These are phyloP conservation scores for Nigrospora sphaerica DNA, from an alignment of 2,329 filamentous ascomycete genomes.

Conservation along the genomic window DNA sequence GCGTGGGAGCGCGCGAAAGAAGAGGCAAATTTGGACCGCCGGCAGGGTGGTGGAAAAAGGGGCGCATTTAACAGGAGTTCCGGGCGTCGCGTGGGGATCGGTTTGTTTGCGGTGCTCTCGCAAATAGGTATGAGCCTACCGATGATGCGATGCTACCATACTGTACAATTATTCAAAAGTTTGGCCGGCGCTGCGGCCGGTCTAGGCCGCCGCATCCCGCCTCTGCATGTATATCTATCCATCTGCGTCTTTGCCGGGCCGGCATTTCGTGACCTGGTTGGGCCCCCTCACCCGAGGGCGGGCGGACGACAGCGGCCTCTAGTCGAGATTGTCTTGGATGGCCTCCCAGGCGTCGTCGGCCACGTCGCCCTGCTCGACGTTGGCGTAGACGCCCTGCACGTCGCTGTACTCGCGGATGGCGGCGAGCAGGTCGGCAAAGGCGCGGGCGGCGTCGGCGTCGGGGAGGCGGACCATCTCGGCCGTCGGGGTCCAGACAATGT, in stretches of 20 bases:
- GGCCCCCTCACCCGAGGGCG: no score
- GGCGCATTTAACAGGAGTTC: neutral
- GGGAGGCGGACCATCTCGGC: slow-evolving; percentile 64
- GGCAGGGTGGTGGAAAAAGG: no score
- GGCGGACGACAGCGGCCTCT: neutral
- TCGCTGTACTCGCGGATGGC: slow-evolving; percentile 60
- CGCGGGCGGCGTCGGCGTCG: slow-evolving; percentile 44
- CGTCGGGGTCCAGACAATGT: slow-evolving; percentile 82
- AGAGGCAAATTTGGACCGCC: neutral
- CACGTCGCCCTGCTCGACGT: slow-evolving; percentile 46
- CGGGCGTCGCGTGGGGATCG: neutral
- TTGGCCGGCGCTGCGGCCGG: no score
- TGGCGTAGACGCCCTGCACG: slow-evolving; percentile 75
- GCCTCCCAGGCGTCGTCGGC: slow-evolving; percentile 47
- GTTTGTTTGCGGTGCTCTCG: neutral
- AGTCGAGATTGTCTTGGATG: slow-evolving; percentile 45
- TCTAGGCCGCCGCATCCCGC: neutral
- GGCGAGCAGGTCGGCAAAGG: slow-evolving; percentile 53
- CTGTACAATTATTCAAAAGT: neutral
- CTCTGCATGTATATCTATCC: neutral
- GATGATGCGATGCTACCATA: neutral
- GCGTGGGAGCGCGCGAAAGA: neutral
- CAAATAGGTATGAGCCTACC: no score
- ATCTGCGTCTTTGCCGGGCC: neutral
- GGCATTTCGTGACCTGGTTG: neutral